Percentiles rank a stretch among this genome's conserved stretches.
Conservation (phyloP, 2,329 filamentous ascomycete species). For the Apiospora aurea region DNA sequence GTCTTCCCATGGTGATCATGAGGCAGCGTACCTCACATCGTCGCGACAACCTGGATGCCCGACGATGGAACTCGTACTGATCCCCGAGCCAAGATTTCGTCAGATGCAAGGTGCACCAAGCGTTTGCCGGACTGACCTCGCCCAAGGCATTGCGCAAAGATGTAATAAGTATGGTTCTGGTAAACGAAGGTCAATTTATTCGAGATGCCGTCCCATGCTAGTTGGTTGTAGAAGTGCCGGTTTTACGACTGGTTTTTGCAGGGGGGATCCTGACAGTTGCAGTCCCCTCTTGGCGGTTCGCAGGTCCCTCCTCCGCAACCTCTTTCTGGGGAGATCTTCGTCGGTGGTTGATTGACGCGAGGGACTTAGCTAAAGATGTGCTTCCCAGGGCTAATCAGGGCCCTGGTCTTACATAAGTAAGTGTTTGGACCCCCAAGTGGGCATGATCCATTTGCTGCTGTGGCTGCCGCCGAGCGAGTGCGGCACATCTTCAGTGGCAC, state of each 20-base stretch:
- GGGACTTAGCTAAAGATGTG: neutral
- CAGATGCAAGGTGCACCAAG: neutral
- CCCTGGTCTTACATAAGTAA: conserved; percentile 4
- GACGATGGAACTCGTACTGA: neutral
- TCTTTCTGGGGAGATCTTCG: conserved; percentile 20
- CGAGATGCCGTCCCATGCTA: conserved; percentile 6
- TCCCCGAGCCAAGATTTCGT: neutral
- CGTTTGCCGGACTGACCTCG: neutral
- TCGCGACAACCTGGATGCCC: too few species aligned
- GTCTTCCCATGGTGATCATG: neutral
- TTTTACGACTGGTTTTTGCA: neutral
- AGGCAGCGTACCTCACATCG: neutral
- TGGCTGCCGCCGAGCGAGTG: neutral
- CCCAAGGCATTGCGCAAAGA: neutral
- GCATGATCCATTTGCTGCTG: neutral
- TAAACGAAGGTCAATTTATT: conserved; percentile 20
- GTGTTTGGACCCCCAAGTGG: neutral
- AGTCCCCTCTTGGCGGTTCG: conserved; percentile 7
- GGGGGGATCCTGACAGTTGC: conserved; percentile 10
- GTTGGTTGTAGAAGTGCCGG: conserved; percentile 6
- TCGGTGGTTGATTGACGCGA: neutral
- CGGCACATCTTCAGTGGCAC: conserved; percentile 1
- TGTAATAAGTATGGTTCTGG: neutral
- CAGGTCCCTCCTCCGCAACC: conserved; percentile 12
- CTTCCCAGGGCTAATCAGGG: neutral